These are phyloP conservation scores for Naematelia encephala DNA, from an alignment of 768 basidiomycete species.

Conservation along the genomic window DNA sequence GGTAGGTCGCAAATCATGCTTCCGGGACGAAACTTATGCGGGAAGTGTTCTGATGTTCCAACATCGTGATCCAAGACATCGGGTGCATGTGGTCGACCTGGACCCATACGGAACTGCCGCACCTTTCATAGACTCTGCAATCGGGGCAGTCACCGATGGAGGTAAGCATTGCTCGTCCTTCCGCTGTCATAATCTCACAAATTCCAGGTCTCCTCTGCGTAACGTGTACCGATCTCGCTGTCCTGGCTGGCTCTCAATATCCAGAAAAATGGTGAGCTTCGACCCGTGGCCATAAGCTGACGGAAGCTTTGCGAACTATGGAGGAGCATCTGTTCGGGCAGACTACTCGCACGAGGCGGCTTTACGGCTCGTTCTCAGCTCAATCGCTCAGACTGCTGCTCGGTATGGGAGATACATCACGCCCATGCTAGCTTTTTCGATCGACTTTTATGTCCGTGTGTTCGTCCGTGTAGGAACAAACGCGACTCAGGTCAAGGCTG, in stretches of 20 bases:
- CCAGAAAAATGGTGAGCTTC: conserved; percentile 84
- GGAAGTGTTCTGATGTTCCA: conserved; percentile 81
- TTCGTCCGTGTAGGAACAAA: conserved; percentile 75
- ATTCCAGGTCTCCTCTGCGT: conserved; percentile 73
- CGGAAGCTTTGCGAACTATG: conserved; percentile 86
- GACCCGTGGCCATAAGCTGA: conserved; percentile 1
- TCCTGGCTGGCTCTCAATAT: conserved; percentile 88
- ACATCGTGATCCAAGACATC: conserved; percentile 67
- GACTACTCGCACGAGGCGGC: conserved; percentile 95
- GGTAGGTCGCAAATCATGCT: conserved; percentile 56
- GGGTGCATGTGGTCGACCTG: conserved; percentile 92
- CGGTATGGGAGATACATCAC: conserved; percentile 85
- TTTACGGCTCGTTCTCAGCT: conserved; percentile 82
- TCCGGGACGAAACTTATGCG: background rate
- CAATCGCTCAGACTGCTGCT: conserved; percentile 78
- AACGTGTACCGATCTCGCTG: conserved; percentile 93
- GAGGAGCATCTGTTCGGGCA: conserved; percentile 81
- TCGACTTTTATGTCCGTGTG: conserved; percentile 94
- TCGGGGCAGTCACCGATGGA: conserved; percentile 82
- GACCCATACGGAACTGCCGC: conserved; percentile 98
- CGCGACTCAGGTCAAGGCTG: conserved; percentile 78
- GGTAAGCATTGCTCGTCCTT: conserved; percentile 55
- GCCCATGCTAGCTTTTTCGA: conserved; percentile 83
- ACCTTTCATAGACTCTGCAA: conserved; percentile 91
- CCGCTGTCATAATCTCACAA: background rate